Evolutionary conservation across 2,329 filamentous ascomycete genomes (phyloP), one percentile per base, ranked within the genome.

Genomic region (Stachybotrys echinatus): DNA sequence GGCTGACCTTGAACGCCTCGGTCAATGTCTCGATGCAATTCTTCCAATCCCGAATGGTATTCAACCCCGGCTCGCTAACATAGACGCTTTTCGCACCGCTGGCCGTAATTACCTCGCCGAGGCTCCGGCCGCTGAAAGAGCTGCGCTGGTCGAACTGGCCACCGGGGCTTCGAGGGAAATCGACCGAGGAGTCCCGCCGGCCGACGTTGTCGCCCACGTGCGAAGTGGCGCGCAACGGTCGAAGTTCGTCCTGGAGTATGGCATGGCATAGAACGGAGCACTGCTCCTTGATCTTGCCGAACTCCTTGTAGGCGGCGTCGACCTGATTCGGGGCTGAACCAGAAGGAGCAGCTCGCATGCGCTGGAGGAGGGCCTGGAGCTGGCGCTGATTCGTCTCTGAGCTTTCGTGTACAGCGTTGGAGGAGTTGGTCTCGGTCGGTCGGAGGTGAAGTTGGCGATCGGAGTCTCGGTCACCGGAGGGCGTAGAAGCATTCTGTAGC

Each of bases 11-110:
- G 19, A 76, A 66, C 3, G 69, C 66, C 7, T 73, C 68, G 6
- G 69, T 59, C 40, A 80, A 60, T 1, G 59, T 54, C 48, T 75
- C 70, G 19, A 77, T 64, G 37, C 68, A 68, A 2, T 57, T 55
- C 55, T 70, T 73, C 71, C 74, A 79, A 8, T 74, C 74, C 10
- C 67, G 65, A 42, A 79, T 66, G 1, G 66, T 65, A 14, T 58
- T 58, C 6, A 76, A 52, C 58, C 67, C 71, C 7, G 57, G 54
- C 38, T 70, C 71, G 6, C 53, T 59, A 8, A 59, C 52, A 4
- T 60, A 54, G 22, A 62, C 46, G 37, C 56, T 55, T 43, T 57
- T 62, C 12, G 45, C 31, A 1, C 54, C 57, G 19, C 56, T 61
- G 1, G 58, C 58, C 4, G 63, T 61, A 12, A 65, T 58, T 43